A percentile compares a stretch with the other conserved stretches of the same genome.
phyloP scores from a whole-genome alignment of 129 eudicot species.

The Lactuca saligna region DNA sequence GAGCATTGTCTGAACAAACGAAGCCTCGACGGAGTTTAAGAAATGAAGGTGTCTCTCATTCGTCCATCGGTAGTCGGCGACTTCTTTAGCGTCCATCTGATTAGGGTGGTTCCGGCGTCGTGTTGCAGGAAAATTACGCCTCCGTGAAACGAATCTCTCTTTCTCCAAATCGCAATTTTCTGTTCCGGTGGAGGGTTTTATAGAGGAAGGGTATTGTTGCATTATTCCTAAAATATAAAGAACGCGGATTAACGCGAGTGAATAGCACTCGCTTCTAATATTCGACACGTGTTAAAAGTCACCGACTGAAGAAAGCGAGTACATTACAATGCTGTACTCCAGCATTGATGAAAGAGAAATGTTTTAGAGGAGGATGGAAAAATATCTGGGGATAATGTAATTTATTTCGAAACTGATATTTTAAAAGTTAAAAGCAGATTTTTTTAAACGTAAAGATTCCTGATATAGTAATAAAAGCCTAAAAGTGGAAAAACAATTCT shows the following conservation, averaged over 20 bases:
- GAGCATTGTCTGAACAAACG: slow-evolving; percentile 15
- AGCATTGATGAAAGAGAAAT: background rate
- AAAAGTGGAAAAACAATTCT: background rate
- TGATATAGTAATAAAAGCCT: background rate
- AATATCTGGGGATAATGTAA: slow-evolving; percentile 8
- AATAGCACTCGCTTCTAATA: background rate
- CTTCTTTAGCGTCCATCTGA: slow-evolving; percentile 7
- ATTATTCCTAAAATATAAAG: background rate
- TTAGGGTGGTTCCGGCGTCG: background rate
- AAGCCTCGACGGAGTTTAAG: slow-evolving; percentile 16
- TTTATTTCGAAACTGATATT: slow-evolving; percentile 1
- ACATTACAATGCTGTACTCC: background rate
- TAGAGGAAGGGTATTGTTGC: background rate
- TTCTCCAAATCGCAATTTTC: background rate
- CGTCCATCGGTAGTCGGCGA: slow-evolving; percentile 7
- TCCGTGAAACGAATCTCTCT: background rate
- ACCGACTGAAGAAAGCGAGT: background rate
- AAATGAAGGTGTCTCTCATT: slow-evolving; percentile 19
- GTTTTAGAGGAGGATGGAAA: background rate
- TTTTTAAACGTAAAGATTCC: slow-evolving; percentile 12
- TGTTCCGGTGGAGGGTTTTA: background rate
- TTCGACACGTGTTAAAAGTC: background rate
- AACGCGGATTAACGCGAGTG: background rate
- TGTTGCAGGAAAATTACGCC: background rate
- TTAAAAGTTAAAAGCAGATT: background rate